A percentile compares a stretch with the other conserved stretches of the same genome.
Evolutionary conservation across 2,329 filamentous ascomycete genomes (phyloP).

Genomic region (Trichoderma sp.): DNA sequence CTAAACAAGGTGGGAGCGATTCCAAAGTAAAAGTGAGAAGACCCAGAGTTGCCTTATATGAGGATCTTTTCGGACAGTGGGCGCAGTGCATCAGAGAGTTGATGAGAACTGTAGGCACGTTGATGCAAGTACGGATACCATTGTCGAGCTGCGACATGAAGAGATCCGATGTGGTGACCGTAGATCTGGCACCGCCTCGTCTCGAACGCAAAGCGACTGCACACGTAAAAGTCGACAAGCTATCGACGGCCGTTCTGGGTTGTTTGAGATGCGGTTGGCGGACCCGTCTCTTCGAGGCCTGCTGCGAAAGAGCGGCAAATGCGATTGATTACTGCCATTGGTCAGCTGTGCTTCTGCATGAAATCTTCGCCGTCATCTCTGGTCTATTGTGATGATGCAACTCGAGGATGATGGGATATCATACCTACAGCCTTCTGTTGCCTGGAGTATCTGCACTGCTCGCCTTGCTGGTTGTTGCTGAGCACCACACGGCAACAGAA

Average conservation of each 20-base stretch:
- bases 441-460: neutral
- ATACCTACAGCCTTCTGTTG: neutral
- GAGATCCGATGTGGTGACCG: constrained; percentile 14
- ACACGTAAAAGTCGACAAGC: constrained; percentile 9
- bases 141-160: constrained; percentile 5
- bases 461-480: neutral
- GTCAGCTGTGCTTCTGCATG: constrained; percentile 25
- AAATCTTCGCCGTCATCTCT: constrained; percentile 15
- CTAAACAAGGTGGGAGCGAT: constrained; percentile 6
- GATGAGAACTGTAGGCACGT: neutral
- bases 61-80: neutral
- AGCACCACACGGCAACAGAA: neutral
- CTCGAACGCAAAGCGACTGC: neutral
- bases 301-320: constrained; percentile 1
- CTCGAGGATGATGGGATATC: neutral
- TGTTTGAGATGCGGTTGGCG: constrained; percentile 11
- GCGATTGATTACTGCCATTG: constrained; percentile 6
- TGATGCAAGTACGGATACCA: neutral
- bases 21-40: neutral
- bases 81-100: no score
- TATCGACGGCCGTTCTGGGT: constrained; percentile 1
- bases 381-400: constrained; percentile 14
- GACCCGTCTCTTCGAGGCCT: neutral
- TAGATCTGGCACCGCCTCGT: constrained; percentile 19
- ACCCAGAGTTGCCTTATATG: no score